Evolutionary conservation across 805 yeast genomes (phyloP), one percentile per base, ranked within the genome.

Genomic region (Lachancea sp.): DNA sequence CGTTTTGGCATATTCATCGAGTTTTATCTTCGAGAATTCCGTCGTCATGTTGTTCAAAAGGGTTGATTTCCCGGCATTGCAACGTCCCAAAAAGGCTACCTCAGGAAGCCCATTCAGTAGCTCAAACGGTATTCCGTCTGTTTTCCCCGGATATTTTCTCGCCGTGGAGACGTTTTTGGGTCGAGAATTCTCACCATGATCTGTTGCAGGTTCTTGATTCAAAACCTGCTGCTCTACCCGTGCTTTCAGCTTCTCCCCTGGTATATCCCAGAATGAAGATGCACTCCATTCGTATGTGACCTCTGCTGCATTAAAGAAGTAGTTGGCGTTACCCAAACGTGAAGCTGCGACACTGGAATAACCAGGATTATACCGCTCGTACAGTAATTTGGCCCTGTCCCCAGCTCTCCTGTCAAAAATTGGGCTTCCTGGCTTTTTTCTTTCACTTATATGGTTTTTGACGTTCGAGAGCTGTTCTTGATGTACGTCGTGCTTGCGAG

Each of bases 21-120:
- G 51, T 18, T 50, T 61, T 34, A 59, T 61, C 42, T 59, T 57
- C 20, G 57, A 54, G 7, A 64, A 59, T 31, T 67, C 66, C 1
- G 78, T 67, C 3, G 85, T 64, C 8, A 87, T 45, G 11, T 75
- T 75, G 56, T 85, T 85, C 34, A 89, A 67, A 20, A 89, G 60
- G 0, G 95, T 79, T 0, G 95, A 85, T 58, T 89, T 89, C 0
- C 96, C 97, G 7, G 82, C 89, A 54, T 89, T 89, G 39, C 95
- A 82, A 50, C 86, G 76, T 0, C 97, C 96, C 37, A 89, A 54
- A 38, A 89, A 72, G 3, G 83, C 68, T 3, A 88, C 76, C 56
- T 88, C 96, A 0, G 96, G 95, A 11, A 84, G 66, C 13, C 66
- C 68, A 42, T 52, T 59, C 17, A 53, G 50, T 11, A 60, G 43